Evolutionary conservation across 345 rosid genomes (phyloP).

Genomic region (Citrus sp.): DNA sequence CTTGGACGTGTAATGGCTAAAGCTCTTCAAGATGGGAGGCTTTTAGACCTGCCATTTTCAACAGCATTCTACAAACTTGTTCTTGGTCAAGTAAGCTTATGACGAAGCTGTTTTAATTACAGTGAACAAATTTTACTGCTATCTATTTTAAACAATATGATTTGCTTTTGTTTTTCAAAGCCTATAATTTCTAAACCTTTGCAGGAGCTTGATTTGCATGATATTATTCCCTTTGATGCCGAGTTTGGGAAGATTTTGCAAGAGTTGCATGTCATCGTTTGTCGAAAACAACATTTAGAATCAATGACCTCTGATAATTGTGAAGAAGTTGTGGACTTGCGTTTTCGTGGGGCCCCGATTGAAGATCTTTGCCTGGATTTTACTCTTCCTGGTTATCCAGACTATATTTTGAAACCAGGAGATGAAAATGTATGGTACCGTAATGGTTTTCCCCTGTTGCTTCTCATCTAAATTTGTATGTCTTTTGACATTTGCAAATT

Average conservation of each 20-base stretch:
- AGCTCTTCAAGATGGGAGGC: slow-evolving; percentile 99
- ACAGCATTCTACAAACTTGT: slow-evolving; percentile 83
- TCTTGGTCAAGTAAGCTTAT: slow-evolving; percentile 75
- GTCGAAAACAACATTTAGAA: slow-evolving; percentile 72
- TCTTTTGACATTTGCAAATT: background rate
- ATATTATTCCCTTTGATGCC: slow-evolving; percentile 70
- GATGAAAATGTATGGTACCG: slow-evolving; percentile 60
- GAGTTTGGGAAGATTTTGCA: slow-evolving; percentile 87
- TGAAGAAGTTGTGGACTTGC: slow-evolving; percentile 38
- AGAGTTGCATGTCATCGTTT: slow-evolving; percentile 75
- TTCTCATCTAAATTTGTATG: background rate
- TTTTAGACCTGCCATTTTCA: slow-evolving; percentile 83
- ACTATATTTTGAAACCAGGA: slow-evolving; percentile 71
- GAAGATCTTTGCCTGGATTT: slow-evolving; percentile 93
- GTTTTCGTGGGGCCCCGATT: slow-evolving; percentile 58
- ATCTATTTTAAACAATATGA: background rate
- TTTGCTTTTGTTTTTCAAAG: background rate
- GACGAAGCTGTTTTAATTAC: background rate
- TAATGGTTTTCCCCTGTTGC: background rate
- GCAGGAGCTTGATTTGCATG: slow-evolving; percentile 98
- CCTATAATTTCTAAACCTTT: slow-evolving; percentile 11
- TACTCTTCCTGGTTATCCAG: slow-evolving; percentile 94
- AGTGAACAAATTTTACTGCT: background rate
- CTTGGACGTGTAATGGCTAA: slow-evolving; percentile 98
- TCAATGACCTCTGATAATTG: slow-evolving; percentile 33